Conservation (phyloP, 192 early-diverging fungal species). For the Paraglomus brasilianum region DNA sequence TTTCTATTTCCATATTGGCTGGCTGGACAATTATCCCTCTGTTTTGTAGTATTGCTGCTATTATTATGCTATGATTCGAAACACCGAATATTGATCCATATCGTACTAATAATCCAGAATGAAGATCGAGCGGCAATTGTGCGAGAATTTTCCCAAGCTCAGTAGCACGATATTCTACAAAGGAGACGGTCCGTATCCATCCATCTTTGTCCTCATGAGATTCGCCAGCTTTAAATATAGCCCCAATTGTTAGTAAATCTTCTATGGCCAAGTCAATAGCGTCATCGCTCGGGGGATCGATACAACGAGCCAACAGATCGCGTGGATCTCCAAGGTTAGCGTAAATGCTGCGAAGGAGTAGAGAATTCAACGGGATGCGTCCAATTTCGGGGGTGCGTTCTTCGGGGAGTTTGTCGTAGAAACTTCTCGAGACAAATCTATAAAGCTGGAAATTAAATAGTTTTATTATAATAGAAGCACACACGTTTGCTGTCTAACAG, state of each 20-base stretch:
- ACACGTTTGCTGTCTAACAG: not conserved
- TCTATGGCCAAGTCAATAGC: conserved; percentile 34
- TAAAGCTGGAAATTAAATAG: conserved; percentile 23
- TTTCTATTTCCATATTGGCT: conserved; percentile 19
- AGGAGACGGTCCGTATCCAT: not conserved
- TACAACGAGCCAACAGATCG: conserved; percentile 26
- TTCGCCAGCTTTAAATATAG: conserved; percentile 18
- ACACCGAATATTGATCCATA: conserved; percentile 33
- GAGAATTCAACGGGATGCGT: conserved; percentile 31
- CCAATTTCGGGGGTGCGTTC: conserved; percentile 35
- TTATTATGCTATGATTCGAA: conserved; percentile 26
- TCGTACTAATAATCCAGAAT: conserved; percentile 32
- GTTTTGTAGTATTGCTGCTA: conserved; percentile 31
- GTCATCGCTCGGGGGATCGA: conserved; percentile 32
- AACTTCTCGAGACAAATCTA: conserved; percentile 31
- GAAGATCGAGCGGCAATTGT: conserved; percentile 31
- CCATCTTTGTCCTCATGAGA: not conserved
- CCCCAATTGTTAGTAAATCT: conserved; percentile 32
- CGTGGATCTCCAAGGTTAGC: conserved; percentile 32
- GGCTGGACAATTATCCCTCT: conserved; percentile 34
- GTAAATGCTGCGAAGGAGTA: conserved; percentile 31
- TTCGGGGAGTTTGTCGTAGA: conserved; percentile 23
- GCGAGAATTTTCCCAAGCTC: conserved; percentile 31
- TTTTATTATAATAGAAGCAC: not conserved
- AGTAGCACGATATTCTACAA: conserved; percentile 31